Evolutionary conservation across 129 eudicot genomes (phyloP).

Genomic region (Escallonia rubra): DNA sequence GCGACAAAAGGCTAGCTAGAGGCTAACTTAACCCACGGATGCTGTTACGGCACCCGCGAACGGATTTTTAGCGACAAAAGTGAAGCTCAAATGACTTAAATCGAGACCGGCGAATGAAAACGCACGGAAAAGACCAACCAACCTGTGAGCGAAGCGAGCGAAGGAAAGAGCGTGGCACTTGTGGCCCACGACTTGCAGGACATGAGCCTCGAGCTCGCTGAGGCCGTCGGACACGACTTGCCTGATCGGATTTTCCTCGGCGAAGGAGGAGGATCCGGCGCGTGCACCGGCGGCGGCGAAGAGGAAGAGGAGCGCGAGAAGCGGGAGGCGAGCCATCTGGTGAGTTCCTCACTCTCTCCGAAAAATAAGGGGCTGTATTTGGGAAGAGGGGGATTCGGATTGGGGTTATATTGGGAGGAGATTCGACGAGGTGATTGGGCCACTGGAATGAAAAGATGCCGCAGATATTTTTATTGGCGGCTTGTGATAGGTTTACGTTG

Average conservation of each 20-base stretch:
- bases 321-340: not conserved
- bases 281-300: not conserved
- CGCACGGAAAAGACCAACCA: not conserved
- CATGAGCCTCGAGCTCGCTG: conserved; percentile 45
- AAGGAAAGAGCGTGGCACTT: conserved; percentile 78
- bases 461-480: not conserved
- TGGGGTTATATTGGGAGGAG: not conserved
- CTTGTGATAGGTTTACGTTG: not conserved
- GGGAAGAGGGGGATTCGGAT: not conserved
- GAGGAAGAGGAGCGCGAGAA: not conserved
- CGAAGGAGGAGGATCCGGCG: conserved; percentile 10
- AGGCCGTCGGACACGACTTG: conserved; percentile 69
- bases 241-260: conserved; percentile 73
- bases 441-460: no score
- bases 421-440: not conserved
- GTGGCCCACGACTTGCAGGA: conserved; percentile 53
- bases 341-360: not conserved
- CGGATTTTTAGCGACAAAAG: no score
- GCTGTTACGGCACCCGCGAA: no score
- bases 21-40: no score
- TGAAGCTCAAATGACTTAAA: no score
- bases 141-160: conserved; percentile 93
- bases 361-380: not conserved
- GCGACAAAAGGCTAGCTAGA: no score
- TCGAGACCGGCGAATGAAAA: not conserved